Evolutionary conservation across 441 rosid genomes (phyloP), one percentile per base, ranked within the genome.

Genomic region (Gossypium trilobum): DNA sequence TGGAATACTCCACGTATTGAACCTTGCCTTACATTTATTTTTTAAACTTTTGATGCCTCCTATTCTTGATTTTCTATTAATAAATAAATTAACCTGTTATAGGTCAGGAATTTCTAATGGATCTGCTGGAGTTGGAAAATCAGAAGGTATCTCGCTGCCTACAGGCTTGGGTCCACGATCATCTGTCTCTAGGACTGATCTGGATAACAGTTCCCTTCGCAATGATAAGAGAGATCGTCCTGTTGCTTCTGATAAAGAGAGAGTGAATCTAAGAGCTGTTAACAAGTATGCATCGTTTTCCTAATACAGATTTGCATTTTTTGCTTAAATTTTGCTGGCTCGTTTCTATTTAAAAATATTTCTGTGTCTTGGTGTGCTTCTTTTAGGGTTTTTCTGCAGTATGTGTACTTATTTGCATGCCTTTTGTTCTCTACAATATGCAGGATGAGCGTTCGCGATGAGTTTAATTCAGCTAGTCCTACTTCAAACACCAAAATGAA

Each of bases 401-500:
- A 23, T 33, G 36, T 56, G 75, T 39, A 56, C 68, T 39, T 46
- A 36, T 73, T 77, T n/a, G 48, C 56, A 7, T 61, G 70, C 20
- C 57, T 67, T 52, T 61, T 51, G 39, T 72, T 78, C 77, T 70
- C 68, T 73, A 60, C 72, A 62, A 68, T 76, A 78, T 73, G 56
- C 86, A 96, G 99, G 89, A 68, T 87, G 82, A 89, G 76, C 68
- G 79, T 80, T 70, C 87, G 87, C 61, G 97, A 93, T 73, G 97
- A 93, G 76, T 87, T 82, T 74, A 87, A 82, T 83, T 93, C 98
- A 61, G 87, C 89, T 74, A 90, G 99, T 80, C 96, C 99, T 61
- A 85, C 87, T 69, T 85, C 93, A 59, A 88, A 76, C 78, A 74
- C 88, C 63, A 93, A 89, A 83, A 80, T 84, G 81, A 96, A 75